phyloP scores from a whole-genome alignment of 2,329 filamentous ascomycete species.

The Pseudocercospora pini-densiflorae region DNA sequence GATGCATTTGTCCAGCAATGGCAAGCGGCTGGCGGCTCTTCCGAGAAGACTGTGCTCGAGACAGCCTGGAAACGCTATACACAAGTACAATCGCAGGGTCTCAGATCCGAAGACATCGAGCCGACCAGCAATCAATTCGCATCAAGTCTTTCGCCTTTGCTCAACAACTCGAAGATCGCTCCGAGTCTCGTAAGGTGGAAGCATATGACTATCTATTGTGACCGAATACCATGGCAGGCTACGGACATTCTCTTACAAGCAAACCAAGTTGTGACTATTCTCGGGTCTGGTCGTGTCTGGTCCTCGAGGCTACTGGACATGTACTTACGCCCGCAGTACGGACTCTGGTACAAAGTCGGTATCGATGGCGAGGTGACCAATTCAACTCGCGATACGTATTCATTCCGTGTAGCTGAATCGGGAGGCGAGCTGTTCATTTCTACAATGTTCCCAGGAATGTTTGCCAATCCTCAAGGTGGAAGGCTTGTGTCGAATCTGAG shows the following conservation, averaged over 20 bases:
- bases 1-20: not conserved
- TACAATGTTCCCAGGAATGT: conserved; percentile 7
- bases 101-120: not conserved
- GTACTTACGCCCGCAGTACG: conserved; percentile 9
- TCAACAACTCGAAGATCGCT: not conserved
- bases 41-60: not conserved
- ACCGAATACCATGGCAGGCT: conserved; percentile 9
- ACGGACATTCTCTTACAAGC: conserved; percentile 6
- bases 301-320: conserved; percentile 9
- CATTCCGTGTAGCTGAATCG: not conserved
- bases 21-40: not conserved
- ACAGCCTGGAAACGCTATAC: not conserved
- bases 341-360: conserved; percentile 4
- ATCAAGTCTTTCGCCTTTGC: not conserved
- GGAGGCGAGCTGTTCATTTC: conserved; percentile 11
- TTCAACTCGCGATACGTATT: conserved; percentile 8
- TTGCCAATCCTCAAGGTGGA: not conserved
- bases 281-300: conserved; percentile 11
- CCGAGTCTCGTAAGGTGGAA: not conserved
- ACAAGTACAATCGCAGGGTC: not conserved
- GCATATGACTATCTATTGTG: conserved; percentile 1
- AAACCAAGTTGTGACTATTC: conserved; percentile 1
- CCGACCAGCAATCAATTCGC: not conserved
- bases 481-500: not conserved
- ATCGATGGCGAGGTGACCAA: conserved; percentile 9